A percentile compares a stretch with the other conserved stretches of the same genome.
phyloP scores from a whole-genome alignment of 2,329 filamentous ascomycete genomes.

The Trichoderma atroviride region DNA sequence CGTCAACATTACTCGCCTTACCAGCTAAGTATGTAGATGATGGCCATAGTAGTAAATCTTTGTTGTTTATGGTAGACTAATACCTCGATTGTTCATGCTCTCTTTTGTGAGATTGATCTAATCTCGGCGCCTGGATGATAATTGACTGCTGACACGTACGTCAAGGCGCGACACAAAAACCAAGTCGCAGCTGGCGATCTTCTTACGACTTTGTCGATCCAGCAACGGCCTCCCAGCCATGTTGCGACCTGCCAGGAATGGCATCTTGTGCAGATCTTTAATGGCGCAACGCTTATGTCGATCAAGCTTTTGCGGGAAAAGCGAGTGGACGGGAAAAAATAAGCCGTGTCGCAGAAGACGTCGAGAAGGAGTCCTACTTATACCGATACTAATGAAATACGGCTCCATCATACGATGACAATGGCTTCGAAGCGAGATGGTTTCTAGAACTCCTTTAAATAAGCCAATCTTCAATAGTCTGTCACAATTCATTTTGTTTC shows the following conservation, averaged over 20 bases:
- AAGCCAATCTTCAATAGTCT: not conserved
- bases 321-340: not conserved
- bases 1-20: constrained; percentile 26
- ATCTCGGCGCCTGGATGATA: not conserved
- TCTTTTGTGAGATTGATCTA: not conserved
- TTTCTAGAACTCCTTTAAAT: not conserved
- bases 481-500: not conserved
- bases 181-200: not conserved
- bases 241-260: constrained; percentile 5
- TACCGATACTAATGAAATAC: not conserved
- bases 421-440: not conserved
- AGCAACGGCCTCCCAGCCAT: not conserved
- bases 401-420: not conserved
- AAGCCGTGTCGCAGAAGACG: not conserved
- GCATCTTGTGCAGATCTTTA: constrained; percentile 8
- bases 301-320: constrained; percentile 6
- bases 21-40: not conserved
- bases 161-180: not conserved
- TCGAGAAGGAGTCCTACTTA: not conserved
- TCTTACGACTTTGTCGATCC: constrained; percentile 2
- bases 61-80: not conserved
- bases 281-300: constrained; percentile 11
- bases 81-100: not conserved
- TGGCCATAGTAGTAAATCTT: not conserved
- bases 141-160: not conserved